Conservation (phyloP, 805 yeast species). For the Yarrowia porcina region DNA sequence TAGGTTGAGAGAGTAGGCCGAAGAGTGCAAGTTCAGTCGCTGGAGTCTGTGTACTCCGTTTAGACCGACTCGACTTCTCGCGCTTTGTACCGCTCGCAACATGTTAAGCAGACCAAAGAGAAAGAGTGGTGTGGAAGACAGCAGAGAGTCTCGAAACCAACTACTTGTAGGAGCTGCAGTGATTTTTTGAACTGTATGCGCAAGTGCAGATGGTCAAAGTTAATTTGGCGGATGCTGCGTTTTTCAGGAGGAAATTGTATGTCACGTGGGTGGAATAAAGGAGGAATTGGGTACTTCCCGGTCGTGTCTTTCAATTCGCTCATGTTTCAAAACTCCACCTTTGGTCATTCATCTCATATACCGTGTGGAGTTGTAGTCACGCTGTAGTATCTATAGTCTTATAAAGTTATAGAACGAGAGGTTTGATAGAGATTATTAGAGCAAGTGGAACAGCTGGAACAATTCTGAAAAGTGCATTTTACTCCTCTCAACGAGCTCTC, state of each 20-base stretch:
- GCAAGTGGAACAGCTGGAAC: not conserved
- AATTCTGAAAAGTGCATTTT: not conserved
- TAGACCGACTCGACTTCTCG: not conserved
- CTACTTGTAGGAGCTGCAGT: slow-evolving; percentile 1
- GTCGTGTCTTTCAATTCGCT: no score
- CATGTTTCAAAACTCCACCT: no score
- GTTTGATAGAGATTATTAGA: not conserved
- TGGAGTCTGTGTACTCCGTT: not conserved
- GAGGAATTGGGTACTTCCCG: not conserved
- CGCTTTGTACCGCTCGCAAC: not conserved
- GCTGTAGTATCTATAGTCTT: not conserved
- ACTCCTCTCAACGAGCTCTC: not conserved
- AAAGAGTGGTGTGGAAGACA: not conserved
- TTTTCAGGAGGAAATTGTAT: not conserved
- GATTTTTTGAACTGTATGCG: slow-evolving; percentile 21
- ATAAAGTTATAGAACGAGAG: not conserved
- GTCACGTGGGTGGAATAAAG: not conserved
- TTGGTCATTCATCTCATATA: no score
- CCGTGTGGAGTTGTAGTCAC: slow-evolving; percentile 2
- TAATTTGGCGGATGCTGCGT: not conserved
- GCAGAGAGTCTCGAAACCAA: not conserved
- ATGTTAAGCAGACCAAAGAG: not conserved
- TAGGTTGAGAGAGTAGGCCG: not conserved
- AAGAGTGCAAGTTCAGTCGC: not conserved
- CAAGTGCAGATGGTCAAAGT: not conserved